phyloP scores from a whole-genome alignment of 164 flowering plant genomes.

The Nymphaea colorata region DNA sequence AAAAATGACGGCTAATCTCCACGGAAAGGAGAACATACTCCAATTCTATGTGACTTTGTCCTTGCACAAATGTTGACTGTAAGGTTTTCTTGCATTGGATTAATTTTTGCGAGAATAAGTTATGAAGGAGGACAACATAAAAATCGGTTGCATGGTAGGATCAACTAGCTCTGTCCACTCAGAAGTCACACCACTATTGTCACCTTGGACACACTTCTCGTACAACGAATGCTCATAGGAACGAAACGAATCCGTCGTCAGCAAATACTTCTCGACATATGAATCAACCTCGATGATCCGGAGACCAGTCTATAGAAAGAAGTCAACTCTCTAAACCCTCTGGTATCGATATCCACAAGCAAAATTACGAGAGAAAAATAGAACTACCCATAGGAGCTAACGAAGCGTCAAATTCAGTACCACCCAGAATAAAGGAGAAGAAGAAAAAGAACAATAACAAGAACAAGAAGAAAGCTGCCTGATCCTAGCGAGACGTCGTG shows the following conservation, averaged over 20 bases:
- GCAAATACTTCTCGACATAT: not conserved
- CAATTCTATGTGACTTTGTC: too few relatives aligned
- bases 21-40: too few relatives aligned
- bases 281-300: not conserved
- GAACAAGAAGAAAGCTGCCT: conserved; percentile 21
- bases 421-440: not conserved
- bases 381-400: not conserved
- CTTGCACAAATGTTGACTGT: too few relatives aligned
- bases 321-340: not conserved
- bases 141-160: too few relatives aligned
- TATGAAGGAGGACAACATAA: too few relatives aligned
- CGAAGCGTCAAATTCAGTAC: not conserved
- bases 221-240: not conserved
- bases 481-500: conserved; percentile 45
- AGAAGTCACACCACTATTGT: not conserved
- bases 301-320: not conserved
- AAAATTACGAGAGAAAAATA: not conserved
- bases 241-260: not conserved
- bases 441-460: not conserved
- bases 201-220: not conserved
- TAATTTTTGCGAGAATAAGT: too few relatives aligned
- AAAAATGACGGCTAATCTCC: too few relatives aligned
- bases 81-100: too few relatives aligned
- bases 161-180: not conserved
- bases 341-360: not conserved